Evolutionary conservation across 208 protist species (phyloP).

Genomic region (Leishmania martiniquensis): DNA sequence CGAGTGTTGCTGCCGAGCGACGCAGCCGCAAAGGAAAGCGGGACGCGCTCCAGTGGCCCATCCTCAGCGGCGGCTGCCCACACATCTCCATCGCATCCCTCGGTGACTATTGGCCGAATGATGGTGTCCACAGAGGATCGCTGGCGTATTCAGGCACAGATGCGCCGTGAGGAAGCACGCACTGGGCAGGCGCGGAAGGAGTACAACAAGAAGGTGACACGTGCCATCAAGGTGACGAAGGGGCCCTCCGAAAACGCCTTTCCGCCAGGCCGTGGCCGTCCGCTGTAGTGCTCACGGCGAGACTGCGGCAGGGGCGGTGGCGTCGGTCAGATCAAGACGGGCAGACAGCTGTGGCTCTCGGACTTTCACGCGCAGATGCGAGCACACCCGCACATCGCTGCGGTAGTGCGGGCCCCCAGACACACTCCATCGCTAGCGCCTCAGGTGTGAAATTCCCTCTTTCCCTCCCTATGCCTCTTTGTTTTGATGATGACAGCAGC

Average conservation of each 20-base stretch:
- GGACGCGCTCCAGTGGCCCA: slow-evolving; percentile 16
- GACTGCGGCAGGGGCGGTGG: not conserved
- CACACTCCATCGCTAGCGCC: not conserved
- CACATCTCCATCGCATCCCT: slow-evolving; percentile 21
- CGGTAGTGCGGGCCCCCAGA: not conserved
- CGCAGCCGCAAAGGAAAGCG: slow-evolving; percentile 45
- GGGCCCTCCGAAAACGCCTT: slow-evolving; percentile 73
- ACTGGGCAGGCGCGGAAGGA: slow-evolving; percentile 71
- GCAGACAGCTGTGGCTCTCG: not conserved
- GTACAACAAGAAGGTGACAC: slow-evolving; percentile 92
- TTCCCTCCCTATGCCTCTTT: not conserved
- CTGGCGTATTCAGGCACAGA: slow-evolving; percentile 85
- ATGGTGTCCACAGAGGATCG: slow-evolving; percentile 82
- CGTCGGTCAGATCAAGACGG: not conserved
- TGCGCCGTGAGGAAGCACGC: slow-evolving; percentile 86
- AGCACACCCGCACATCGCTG: too few relatives aligned
- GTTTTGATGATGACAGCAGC: not conserved
- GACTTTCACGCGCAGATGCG: not conserved
- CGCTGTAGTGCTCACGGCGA: slow-evolving; percentile 37
- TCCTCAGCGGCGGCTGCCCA: slow-evolving; percentile 15
- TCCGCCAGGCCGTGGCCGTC: slow-evolving; percentile 76
- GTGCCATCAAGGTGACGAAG: slow-evolving; percentile 76
- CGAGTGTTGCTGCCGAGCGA: slow-evolving; percentile 61
- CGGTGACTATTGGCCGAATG: slow-evolving; percentile 72
- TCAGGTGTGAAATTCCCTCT: not conserved